These are phyloP conservation scores for Tolypocladium amazonense DNA, from an alignment of 2,329 filamentous ascomycete genomes.

Conservation along the genomic window DNA sequence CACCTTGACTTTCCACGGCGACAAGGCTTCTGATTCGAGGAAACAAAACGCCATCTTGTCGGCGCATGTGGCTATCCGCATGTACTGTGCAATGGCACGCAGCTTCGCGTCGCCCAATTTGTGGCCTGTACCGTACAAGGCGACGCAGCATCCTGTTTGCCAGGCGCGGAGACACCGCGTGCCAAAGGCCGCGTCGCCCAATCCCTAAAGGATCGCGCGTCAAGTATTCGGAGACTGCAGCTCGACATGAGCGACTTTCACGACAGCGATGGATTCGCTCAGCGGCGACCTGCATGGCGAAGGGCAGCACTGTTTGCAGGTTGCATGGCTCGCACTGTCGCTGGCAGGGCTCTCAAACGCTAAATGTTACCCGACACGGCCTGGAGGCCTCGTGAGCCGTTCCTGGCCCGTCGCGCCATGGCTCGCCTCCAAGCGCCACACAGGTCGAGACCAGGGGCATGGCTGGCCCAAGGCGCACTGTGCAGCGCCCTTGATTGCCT, in stretches of 20 bases:
- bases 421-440: not conserved
- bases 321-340: not conserved
- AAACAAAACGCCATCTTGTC: not conserved
- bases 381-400: not conserved
- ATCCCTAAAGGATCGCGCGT: not conserved
- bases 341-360: not conserved
- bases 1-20: not conserved
- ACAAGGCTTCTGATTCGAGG: not conserved
- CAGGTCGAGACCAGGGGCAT: not conserved
- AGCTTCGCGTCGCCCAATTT: not conserved
- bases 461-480: slow-evolving; percentile 4
- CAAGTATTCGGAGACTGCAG: not conserved
- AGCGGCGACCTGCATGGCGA: too few relatives aligned
- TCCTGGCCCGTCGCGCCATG: not conserved
- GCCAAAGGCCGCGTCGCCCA: not conserved
- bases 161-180: not conserved
- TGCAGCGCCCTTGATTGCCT: not conserved
- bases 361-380: not conserved
- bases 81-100: not conserved
- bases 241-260: not conserved
- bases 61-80: not conserved
- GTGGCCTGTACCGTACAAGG: not conserved
- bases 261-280: too few relatives aligned
- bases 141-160: not conserved
- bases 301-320: too few relatives aligned